Conservation (phyloP, 495 filamentous ascomycete species). For the Annulohypoxylon bovei region DNA sequence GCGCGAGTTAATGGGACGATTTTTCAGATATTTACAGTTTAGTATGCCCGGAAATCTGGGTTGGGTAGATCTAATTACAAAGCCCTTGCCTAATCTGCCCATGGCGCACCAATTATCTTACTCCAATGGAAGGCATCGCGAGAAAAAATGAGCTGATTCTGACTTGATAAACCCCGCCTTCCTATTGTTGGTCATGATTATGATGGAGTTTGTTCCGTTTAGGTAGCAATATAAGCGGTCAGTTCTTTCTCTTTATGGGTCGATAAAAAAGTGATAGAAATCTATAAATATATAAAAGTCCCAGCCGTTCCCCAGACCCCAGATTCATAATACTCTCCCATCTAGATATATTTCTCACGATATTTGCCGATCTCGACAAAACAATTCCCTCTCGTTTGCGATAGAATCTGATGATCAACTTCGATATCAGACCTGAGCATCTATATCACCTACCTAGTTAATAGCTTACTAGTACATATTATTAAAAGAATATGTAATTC, state of each 20-base stretch:
- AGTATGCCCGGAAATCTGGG: slow-evolving; percentile 19
- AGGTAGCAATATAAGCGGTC: slow-evolving; percentile 38
- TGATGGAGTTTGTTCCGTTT: slow-evolving; percentile 33
- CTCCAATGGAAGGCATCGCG: slow-evolving; percentile 38
- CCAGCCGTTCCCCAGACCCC: neutral
- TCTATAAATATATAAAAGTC: slow-evolving; percentile 28
- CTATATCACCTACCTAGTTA: neutral
- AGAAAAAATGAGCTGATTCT: slow-evolving; percentile 43
- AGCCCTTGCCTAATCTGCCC: slow-evolving; percentile 38
- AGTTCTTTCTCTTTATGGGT: slow-evolving; percentile 23
- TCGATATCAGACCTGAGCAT: neutral
- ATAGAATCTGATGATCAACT: neutral
- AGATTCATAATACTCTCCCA: neutral
- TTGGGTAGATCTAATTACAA: slow-evolving; percentile 35
- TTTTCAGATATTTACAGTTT: slow-evolving; percentile 20
- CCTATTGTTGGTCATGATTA: slow-evolving; percentile 32
- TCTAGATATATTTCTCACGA: slow-evolving; percentile 1
- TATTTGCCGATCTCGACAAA: neutral
- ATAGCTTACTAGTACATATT: neutral
- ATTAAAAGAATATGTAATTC: neutral
- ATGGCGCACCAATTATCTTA: slow-evolving; percentile 38
- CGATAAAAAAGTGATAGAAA: slow-evolving; percentile 30
- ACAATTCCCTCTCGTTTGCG: neutral
- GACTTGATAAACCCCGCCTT: slow-evolving; percentile 38
- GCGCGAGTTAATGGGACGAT: slow-evolving; percentile 1